A percentile compares a stretch with the other conserved stretches of the same genome.
phyloP scores from a whole-genome alignment of 805 yeast species.

The Ogataea saltuana region DNA sequence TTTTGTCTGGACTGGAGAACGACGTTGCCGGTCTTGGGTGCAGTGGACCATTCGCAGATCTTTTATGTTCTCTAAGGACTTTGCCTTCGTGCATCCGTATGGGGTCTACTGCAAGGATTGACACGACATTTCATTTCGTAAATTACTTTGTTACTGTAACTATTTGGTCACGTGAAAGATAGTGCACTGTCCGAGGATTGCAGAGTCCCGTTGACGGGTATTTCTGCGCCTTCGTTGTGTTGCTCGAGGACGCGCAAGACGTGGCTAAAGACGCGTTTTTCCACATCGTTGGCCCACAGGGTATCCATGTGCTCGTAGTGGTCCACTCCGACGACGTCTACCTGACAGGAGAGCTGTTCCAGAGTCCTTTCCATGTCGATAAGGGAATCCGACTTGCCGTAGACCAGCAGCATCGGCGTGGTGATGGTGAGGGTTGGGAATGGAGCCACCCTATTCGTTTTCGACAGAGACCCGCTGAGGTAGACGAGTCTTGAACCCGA shows the following conservation, averaged over 20 bases:
- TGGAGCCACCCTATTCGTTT: constrained; percentile 49
- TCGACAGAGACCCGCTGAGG: constrained; percentile 27
- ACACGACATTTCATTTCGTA: constrained; percentile 40
- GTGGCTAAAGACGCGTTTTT: constrained; percentile 39
- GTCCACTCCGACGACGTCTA: constrained; percentile 47
- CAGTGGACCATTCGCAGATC: constrained; percentile 53
- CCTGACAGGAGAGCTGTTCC: constrained; percentile 57
- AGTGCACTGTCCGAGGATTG: neutral
- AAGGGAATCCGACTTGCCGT: constrained; percentile 78
- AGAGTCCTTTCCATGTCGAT: constrained; percentile 83
- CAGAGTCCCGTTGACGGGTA: neutral
- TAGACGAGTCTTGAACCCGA: constrained; percentile 35
- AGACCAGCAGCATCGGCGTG: constrained; percentile 74
- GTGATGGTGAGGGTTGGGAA: constrained; percentile 69
- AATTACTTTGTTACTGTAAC: too few relatives aligned
- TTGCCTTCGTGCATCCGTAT: constrained; percentile 66
- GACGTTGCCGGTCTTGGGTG: constrained; percentile 62
- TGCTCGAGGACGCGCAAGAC: constrained; percentile 12
- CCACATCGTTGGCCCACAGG: constrained; percentile 79
- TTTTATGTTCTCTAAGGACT: constrained; percentile 47
- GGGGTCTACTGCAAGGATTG: constrained; percentile 64
- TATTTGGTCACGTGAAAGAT: too few relatives aligned
- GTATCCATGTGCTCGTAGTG: constrained; percentile 90
- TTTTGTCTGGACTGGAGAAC: constrained; percentile 51
- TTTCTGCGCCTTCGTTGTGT: neutral